phyloP scores from a whole-genome alignment of 257 asterid genomes.

The Prunella vulgaris region DNA sequence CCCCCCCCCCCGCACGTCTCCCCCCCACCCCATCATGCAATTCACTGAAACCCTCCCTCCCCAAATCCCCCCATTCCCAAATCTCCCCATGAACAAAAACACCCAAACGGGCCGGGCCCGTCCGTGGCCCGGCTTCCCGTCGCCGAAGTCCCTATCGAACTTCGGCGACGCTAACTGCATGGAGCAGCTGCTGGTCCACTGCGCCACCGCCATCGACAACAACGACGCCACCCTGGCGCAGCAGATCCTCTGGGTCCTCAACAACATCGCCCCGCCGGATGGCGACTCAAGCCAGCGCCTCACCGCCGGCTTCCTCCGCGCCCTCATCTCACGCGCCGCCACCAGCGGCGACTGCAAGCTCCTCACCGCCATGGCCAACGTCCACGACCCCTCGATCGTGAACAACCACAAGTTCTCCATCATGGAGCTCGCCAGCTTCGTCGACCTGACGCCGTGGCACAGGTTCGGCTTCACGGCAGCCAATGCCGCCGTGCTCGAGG shows the following conservation, averaged over 20 bases:
- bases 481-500: slow-evolving; percentile 70
- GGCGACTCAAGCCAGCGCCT: slow-evolving; percentile 95
- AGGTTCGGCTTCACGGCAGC: slow-evolving; percentile 93
- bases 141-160: slow-evolving; percentile 38
- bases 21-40: slow-evolving; percentile 49
- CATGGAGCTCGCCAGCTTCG: slow-evolving; percentile 76
- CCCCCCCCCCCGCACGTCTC: not conserved
- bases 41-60: slow-evolving; percentile 44
- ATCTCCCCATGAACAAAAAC: slow-evolving; percentile 31
- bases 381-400: slow-evolving; percentile 30
- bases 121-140: slow-evolving; percentile 64
- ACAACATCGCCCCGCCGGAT: slow-evolving; percentile 92
- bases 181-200: slow-evolving; percentile 86
- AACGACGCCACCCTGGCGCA: slow-evolving; percentile 91
- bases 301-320: slow-evolving; percentile 82
- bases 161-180: slow-evolving; percentile 81
- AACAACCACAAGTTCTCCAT: slow-evolving; percentile 62
- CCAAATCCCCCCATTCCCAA: slow-evolving; percentile 38
- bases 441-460: slow-evolving; percentile 97
- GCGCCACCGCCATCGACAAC: slow-evolving; percentile 81
- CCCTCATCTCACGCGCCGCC: slow-evolving; percentile 79
- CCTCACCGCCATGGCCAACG: slow-evolving; percentile 49
- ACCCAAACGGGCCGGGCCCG: slow-evolving; percentile 31
- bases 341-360: slow-evolving; percentile 56
- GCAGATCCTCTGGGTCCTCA: slow-evolving; percentile 92